Conservation (phyloP, 169 alveolate species). For the Besnoitia besnoiti region DNA sequence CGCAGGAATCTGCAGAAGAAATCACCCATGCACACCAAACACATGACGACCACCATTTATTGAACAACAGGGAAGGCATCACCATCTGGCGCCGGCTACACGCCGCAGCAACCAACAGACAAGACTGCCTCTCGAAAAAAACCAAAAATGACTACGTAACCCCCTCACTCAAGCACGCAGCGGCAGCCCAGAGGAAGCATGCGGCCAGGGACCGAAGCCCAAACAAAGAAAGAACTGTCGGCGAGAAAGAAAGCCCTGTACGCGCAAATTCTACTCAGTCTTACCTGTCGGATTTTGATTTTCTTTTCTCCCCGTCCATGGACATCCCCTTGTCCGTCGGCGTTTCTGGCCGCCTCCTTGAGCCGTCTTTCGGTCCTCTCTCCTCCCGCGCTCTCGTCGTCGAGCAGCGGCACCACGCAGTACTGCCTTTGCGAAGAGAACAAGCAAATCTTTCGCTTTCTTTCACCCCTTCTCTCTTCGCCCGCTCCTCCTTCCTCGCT, state of each 20-base stretch:
- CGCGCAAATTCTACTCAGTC: neutral
- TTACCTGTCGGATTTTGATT: neutral
- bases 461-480: neutral
- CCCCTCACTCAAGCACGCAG: neutral
- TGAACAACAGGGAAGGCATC: too few relatives aligned
- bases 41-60: neutral
- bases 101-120: too few relatives aligned
- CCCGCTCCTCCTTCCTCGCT: neutral
- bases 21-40: neutral
- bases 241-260: neutral
- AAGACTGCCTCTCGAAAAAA: too few relatives aligned
- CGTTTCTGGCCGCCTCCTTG: neutral
- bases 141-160: neutral
- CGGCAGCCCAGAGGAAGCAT: neutral
- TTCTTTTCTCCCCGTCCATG: neutral
- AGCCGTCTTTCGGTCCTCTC: too few relatives aligned
- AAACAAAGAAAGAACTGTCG: neutral
- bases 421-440: neutral
- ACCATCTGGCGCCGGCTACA: too few relatives aligned
- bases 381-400: neutral
- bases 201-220: neutral
- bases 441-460: neutral
- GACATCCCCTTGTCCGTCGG: neutral
- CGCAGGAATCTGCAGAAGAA: conserved; percentile 5
- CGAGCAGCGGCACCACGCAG: neutral